Percentiles rank a stretch among this genome's conserved stretches.
Evolutionary conservation across 352 stramenopile genomes (phyloP).

Genomic region (Aphanomyces stellatus): DNA sequence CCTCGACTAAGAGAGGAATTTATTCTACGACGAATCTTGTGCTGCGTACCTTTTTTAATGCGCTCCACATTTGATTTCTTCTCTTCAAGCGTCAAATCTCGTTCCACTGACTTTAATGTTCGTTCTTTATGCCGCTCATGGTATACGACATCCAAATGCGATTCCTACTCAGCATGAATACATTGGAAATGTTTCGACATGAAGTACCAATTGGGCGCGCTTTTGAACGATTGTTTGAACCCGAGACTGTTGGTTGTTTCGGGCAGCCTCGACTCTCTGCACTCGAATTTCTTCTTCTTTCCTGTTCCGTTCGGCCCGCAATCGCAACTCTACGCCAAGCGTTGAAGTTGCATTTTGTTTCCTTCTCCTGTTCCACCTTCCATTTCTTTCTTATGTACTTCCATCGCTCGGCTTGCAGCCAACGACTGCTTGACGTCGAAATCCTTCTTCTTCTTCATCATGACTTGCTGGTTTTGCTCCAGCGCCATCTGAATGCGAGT

Average conservation of each 20-base stretch:
- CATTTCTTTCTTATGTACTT: slow-evolving; percentile 54
- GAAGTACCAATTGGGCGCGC: slow-evolving; percentile 26
- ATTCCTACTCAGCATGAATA: slow-evolving; percentile 18
- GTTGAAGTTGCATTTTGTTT: not conserved
- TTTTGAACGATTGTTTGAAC: slow-evolving; percentile 35
- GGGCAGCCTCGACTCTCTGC: slow-evolving; percentile 46
- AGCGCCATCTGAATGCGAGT: slow-evolving; percentile 43
- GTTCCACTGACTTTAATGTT: slow-evolving; percentile 44
- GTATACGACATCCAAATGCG: slow-evolving; percentile 33
- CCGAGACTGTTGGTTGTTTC: slow-evolving; percentile 32
- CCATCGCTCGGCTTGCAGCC: slow-evolving; percentile 35
- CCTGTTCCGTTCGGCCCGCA: slow-evolving; percentile 44
- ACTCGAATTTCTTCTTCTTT: slow-evolving; percentile 61
- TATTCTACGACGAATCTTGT: not conserved
- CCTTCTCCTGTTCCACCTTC: not conserved
- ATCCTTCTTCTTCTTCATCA: slow-evolving; percentile 54
- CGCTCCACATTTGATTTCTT: slow-evolving; percentile 63
- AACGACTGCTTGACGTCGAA: slow-evolving; percentile 49
- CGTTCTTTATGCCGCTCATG: slow-evolving; percentile 39
- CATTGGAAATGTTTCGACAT: not conserved
- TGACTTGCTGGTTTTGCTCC: slow-evolving; percentile 45
- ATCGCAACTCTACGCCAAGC: slow-evolving; percentile 35
- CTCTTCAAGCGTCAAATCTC: slow-evolving; percentile 39
- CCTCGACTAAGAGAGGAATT: slow-evolving; percentile 32
- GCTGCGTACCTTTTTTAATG: slow-evolving; percentile 33